Base-by-base conservation (phyloP, 1,284 basidiomycete species). In the Vanrija sp. region DNA sequence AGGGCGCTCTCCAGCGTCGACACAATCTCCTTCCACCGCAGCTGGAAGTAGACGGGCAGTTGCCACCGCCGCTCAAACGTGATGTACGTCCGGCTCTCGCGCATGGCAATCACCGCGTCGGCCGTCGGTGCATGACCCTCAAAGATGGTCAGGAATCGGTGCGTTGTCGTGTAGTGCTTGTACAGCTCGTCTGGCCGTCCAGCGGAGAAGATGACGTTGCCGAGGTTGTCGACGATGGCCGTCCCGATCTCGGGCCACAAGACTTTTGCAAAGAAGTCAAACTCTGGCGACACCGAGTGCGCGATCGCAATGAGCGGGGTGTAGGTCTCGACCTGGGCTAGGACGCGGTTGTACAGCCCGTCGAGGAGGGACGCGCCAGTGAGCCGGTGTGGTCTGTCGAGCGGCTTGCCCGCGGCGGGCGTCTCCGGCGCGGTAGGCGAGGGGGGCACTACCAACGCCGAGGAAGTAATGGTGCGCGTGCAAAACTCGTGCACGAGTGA, bases 21-120 rank as follows among this genome's bases (percentile, higher is more conserved):
- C 1, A 95, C 85, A 51, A 96, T 89, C 66, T 96, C 93, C 71
- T 97, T 95, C 87, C 93, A 95, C n/a, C 94, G 83, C 62, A 98
- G 80, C 72, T 98, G 95, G 74, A 96, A 98, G 72, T 98, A 98
- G 16, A 98, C 89, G 0, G 91, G 89, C 6, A 98, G 80, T 71
- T 98, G 95, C 94, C 95, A 98, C 42, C 92, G 82, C 54, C 85
- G 82, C 67, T 88, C 85, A 66, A 98, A 95, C 0, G 85, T 75
- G 7, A 71, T 65, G 73, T 87, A 94, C 5, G 85, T 80, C 0
- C 85, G 82, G 71, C 91, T 88, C 5, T 78, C 68, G 5, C 90
- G 84, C 82, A 95, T 85, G 0, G 80, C 79, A 56, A 84, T 78
- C 12, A 93, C 82, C 1, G 88, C 82, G 38, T 83, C 79, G 12